A percentile compares a stretch with the other conserved stretches of the same genome.
Conservation (phyloP, 495 filamentous ascomycete genomes). For the Daldinia childiae region DNA sequence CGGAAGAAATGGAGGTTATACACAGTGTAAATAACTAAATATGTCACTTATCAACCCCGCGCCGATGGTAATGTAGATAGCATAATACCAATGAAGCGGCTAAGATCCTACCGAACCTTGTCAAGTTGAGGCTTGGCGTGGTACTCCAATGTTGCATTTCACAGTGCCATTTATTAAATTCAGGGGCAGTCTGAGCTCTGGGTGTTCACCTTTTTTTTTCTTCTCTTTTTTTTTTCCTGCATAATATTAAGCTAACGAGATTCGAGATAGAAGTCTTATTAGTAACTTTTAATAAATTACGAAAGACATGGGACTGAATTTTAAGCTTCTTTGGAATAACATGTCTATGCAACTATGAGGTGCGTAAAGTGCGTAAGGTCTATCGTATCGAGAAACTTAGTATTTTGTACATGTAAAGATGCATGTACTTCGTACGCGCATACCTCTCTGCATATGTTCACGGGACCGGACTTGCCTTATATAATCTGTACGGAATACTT, state of each 20-base stretch:
- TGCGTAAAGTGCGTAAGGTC: no score
- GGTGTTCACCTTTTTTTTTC: constrained; percentile 3
- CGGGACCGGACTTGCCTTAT: neutral
- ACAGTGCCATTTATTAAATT: constrained; percentile 41
- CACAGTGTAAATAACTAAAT: constrained; percentile 18
- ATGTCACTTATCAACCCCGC: constrained; percentile 24
- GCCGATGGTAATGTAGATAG: constrained; percentile 12
- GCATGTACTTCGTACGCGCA: neutral
- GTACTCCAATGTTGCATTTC: constrained; percentile 30
- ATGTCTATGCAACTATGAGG: neutral
- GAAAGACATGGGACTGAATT: neutral
- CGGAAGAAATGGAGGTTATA: neutral
- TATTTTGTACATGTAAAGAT: constrained; percentile 1
- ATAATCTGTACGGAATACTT: neutral
- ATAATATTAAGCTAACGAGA: constrained; percentile 33
- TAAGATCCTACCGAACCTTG: constrained; percentile 28
- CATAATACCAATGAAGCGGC: constrained; percentile 31
- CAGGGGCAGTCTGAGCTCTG: constrained; percentile 34
- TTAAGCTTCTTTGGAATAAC: neutral
- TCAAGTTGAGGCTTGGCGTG: constrained; percentile 27
- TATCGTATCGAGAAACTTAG: neutral
- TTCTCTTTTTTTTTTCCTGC: constrained; percentile 30
- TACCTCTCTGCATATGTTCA: neutral
- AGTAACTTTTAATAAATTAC: constrained; percentile 12
- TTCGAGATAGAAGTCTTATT: neutral